Base-by-base conservation (phyloP, 2,329 filamentous ascomycete genomes). In the Penicillium aurantiogriseum region DNA sequence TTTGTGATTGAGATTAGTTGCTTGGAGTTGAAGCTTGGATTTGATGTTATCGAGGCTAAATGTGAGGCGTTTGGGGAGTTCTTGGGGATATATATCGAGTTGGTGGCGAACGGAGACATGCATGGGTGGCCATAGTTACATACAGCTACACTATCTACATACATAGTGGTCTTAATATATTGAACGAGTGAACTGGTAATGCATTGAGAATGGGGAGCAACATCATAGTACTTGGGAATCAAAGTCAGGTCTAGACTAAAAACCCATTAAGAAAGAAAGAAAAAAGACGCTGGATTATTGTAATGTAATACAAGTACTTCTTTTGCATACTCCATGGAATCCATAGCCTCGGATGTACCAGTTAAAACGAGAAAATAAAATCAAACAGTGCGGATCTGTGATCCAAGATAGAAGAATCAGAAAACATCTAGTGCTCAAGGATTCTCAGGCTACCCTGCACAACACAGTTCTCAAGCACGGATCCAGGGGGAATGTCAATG, bases 391-490 rank as follows among this genome's bases (percentile, higher is more conserved):
- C 21, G 15, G 21, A 46, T 38, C 31, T 17, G 33, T 13, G 23
- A 39, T 9, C 35, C 19, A 52, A 21, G 29, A 50, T 39, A 51
- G 9, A 27, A 33, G 40, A 46, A 31, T 19, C 46, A 51, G n/a
- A 36, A 31, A n/a, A 43, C 45, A 61, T 63, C 65, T 85, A 88
- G 75, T 88, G 85, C 80, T 88, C 85, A 64, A 88, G 78, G 72
- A 88, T 80, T 71, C 86, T 82, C 85, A 99, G 85, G 78, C 92
- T 96, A 72, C 94, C 94, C 84, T 99, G 94, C 57, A 99, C 94
- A 51, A 99, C 94, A 15, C 97, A 94, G 80, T 99, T 99, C 85
- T 99, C 94, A 58, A 99, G 85, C 70, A 99, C 91, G 21, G 92
- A 97, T 75, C 94, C 94, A 21, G 94, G 93, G 52, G 94, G 94